Conservation (phyloP, 768 basidiomycete genomes). For the Xerocomus brunneocitrinus region DNA sequence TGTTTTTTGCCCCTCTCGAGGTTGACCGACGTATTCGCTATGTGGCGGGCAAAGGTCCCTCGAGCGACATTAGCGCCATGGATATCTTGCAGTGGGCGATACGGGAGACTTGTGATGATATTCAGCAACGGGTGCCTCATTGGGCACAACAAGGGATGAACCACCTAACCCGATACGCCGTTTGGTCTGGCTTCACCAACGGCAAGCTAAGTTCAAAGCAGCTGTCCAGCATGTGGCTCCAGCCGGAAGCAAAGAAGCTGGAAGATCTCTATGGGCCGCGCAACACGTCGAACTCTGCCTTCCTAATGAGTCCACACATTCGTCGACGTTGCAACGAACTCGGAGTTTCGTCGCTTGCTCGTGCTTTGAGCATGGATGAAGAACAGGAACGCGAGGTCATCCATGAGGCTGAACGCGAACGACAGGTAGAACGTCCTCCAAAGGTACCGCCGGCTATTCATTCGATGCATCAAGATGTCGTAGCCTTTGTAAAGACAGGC, state of each 20-base stretch:
- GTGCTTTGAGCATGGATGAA: constrained; percentile 32
- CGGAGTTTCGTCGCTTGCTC: constrained; percentile 19
- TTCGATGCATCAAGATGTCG: neutral
- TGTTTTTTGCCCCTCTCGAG: constrained; percentile 48
- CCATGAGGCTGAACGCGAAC: constrained; percentile 41
- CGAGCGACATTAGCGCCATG: constrained; percentile 8
- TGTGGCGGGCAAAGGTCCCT: constrained; percentile 10
- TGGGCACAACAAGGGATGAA: constrained; percentile 45
- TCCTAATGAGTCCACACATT: constrained; percentile 13
- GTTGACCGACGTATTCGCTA: constrained; percentile 37
- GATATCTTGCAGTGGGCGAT: constrained; percentile 46
- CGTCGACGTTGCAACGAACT: constrained; percentile 23
- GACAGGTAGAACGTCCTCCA: constrained; percentile 15
- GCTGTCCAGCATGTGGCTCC: constrained; percentile 32
- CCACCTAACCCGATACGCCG: constrained; percentile 26
- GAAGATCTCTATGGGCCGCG: constrained; percentile 31
- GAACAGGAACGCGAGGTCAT: constrained; percentile 45
- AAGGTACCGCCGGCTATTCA: neutral
- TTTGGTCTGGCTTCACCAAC: constrained; percentile 18
- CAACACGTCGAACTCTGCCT: constrained; percentile 3
- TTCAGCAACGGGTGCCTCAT: constrained; percentile 36
- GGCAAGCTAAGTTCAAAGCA: constrained; percentile 3
- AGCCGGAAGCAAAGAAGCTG: constrained; percentile 37
- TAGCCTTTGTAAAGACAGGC: neutral
- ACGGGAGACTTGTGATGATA: constrained; percentile 39